These are phyloP conservation scores for Funneliformis caledonium DNA, from an alignment of 371 early-diverging fungal species.

Conservation along the genomic window DNA sequence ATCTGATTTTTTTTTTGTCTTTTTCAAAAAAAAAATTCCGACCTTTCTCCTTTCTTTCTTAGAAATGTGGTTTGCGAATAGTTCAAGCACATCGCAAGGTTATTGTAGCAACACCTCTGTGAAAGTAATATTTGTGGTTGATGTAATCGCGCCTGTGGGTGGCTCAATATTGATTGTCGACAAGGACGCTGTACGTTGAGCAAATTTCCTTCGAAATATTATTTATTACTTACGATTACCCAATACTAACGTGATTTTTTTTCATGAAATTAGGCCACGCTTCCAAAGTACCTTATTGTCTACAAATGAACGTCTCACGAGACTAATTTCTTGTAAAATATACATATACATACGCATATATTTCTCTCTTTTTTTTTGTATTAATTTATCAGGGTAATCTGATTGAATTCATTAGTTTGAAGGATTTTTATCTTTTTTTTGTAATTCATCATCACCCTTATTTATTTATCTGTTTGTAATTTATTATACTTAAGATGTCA, in stretches of 20 bases:
- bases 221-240: too few relatives aligned
- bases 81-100: neutral
- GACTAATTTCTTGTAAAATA: too few relatives aligned
- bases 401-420: too few relatives aligned
- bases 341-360: too few relatives aligned
- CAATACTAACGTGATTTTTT: neutral
- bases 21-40: neutral
- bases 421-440: too few relatives aligned
- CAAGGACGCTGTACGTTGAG: neutral
- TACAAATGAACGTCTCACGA: too few relatives aligned
- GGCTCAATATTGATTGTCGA: neutral
- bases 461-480: too few relatives aligned
- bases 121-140: constrained; percentile 24
- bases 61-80: constrained; percentile 33
- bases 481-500: too few relatives aligned
- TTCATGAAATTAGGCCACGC: neutral
- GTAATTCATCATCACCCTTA: too few relatives aligned
- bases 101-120: neutral
- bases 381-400: too few relatives aligned
- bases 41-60: neutral
- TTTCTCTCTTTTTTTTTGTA: too few relatives aligned
- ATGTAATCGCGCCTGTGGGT: neutral
- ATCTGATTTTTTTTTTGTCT: neutral
- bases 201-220: too few relatives aligned
- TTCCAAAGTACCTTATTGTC: neutral